phyloP scores from a whole-genome alignment of 2,329 filamentous ascomycete species.

The Periconia macrospinosa region DNA sequence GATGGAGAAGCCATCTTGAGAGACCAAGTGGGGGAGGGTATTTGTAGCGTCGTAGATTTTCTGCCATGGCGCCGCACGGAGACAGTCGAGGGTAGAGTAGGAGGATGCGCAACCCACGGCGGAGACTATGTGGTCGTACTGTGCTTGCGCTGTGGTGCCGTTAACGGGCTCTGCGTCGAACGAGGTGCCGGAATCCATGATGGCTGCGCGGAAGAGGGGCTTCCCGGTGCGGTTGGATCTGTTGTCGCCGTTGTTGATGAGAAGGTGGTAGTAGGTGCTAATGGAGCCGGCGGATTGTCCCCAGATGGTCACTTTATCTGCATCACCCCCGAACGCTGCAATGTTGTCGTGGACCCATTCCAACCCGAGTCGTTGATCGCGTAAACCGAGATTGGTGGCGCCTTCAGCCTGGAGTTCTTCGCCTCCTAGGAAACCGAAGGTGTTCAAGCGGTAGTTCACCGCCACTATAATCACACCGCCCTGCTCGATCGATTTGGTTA shows the following conservation, averaged over 20 bases:
- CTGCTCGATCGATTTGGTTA: constrained; percentile 50
- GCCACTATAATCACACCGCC: constrained; percentile 50
- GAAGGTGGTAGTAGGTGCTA: neutral
- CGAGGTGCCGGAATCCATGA: constrained; percentile 41
- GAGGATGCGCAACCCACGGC: neutral
- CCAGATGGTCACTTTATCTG: constrained; percentile 48
- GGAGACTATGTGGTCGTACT: neutral
- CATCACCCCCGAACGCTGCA: constrained; percentile 48
- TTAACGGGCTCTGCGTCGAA: constrained; percentile 20
- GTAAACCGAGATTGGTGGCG: constrained; percentile 48
- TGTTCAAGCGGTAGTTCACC: constrained; percentile 56
- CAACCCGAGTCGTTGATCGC: constrained; percentile 49
- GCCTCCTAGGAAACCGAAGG: constrained; percentile 66
- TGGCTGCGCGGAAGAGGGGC: constrained; percentile 43
- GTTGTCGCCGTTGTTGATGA: neutral
- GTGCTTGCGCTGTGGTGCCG: constrained; percentile 37
- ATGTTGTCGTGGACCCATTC: constrained; percentile 51
- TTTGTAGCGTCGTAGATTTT: neutral
- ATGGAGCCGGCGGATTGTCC: constrained; percentile 49
- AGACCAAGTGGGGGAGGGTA: neutral
- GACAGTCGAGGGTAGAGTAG: neutral
- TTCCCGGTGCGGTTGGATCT: constrained; percentile 34
- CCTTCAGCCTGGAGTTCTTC: constrained; percentile 42
- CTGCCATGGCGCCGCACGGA: neutral
- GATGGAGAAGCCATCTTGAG: neutral